phyloP scores from a whole-genome alignment of 1,284 basidiomycete genomes.

The Cryptococcus wingfieldii region DNA sequence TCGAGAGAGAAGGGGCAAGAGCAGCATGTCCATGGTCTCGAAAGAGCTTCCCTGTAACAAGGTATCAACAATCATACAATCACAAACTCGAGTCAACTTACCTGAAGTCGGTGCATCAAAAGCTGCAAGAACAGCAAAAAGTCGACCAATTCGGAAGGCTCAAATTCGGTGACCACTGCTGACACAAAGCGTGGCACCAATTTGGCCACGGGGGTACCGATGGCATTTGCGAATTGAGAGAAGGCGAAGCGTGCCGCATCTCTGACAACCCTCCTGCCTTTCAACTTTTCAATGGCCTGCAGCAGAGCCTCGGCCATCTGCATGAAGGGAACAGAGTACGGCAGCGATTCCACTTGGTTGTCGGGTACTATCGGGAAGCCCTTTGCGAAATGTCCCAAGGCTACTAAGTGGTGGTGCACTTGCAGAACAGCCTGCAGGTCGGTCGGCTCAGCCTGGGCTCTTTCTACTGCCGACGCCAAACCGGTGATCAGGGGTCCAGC shows the following conservation, averaged over 20 bases:
- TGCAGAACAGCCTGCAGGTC: conserved; percentile 68
- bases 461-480: conserved; percentile 64
- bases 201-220: conserved; percentile 63
- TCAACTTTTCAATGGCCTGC: conserved; percentile 82
- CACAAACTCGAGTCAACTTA: conserved; percentile 42
- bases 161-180: conserved; percentile 83
- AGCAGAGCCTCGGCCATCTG: conserved; percentile 86
- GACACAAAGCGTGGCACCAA: conserved; percentile 62
- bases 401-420: conserved; percentile 94
- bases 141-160: conserved; percentile 86
- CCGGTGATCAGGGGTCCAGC: conserved; percentile 77
- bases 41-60: conserved; percentile 38
- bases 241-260: conserved; percentile 95
- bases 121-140: conserved; percentile 92
- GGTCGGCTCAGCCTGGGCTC: conserved; percentile 19
- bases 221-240: conserved; percentile 84
- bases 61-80: conserved; percentile 9
- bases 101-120: conserved; percentile 87
- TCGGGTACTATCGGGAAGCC: conserved; percentile 89
- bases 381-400: conserved; percentile 89
- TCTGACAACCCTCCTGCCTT: conserved; percentile 77
- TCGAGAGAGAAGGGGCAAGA: conserved; percentile 78
- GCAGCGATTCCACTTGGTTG: conserved; percentile 66
- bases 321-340: conserved; percentile 73
- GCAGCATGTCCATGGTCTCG: conserved; percentile 81